phyloP scores from a whole-genome alignment of 768 basidiomycete genomes.

The Xerocomellus chrysenteron region DNA sequence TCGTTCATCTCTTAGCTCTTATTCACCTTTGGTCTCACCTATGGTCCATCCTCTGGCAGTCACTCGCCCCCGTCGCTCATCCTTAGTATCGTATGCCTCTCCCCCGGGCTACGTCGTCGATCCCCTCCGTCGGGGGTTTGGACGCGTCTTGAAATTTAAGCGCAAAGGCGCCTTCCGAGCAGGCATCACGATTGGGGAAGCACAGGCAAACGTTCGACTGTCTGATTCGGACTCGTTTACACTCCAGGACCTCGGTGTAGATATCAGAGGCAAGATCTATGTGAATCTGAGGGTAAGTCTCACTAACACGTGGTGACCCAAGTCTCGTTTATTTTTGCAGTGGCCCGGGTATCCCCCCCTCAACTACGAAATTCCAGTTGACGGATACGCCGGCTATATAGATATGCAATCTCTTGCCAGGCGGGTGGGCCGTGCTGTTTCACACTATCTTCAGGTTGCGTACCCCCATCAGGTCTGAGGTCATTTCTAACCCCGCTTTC shows the following conservation, averaged over 20 bases:
- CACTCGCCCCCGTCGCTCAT: slow-evolving; percentile 36
- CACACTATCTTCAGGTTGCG: slow-evolving; percentile 71
- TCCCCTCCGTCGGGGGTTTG: slow-evolving; percentile 48
- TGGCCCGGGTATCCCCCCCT: slow-evolving; percentile 70
- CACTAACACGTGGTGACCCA: background rate
- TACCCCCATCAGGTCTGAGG: slow-evolving; percentile 2
- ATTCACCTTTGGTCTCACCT: slow-evolving; percentile 12
- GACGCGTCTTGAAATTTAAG: slow-evolving; percentile 66
- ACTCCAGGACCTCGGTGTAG: slow-evolving; percentile 64
- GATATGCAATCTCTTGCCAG: slow-evolving; percentile 67
- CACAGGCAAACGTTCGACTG: slow-evolving; percentile 60
- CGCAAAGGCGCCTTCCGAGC: slow-evolving; percentile 64
- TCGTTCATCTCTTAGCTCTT: slow-evolving; percentile 16
- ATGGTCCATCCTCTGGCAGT: slow-evolving; percentile 20
- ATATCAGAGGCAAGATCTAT: slow-evolving; percentile 55
- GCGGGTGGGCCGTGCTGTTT: slow-evolving; percentile 66
- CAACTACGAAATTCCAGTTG: slow-evolving; percentile 74
- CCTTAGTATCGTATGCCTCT: slow-evolving; percentile 39
- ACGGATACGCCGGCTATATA: slow-evolving; percentile 62
- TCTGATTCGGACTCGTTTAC: slow-evolving; percentile 64
- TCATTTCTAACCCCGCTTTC: slow-evolving; percentile 8
- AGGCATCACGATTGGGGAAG: slow-evolving; percentile 68
- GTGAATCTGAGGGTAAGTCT: slow-evolving; percentile 59
- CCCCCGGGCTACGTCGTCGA: slow-evolving; percentile 38
- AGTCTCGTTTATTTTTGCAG: slow-evolving; percentile 33